Percentiles rank a stretch among this genome's conserved stretches.
Evolutionary conservation across 345 rosid genomes (phyloP).

Genomic region (Passiflora organensis): DNA sequence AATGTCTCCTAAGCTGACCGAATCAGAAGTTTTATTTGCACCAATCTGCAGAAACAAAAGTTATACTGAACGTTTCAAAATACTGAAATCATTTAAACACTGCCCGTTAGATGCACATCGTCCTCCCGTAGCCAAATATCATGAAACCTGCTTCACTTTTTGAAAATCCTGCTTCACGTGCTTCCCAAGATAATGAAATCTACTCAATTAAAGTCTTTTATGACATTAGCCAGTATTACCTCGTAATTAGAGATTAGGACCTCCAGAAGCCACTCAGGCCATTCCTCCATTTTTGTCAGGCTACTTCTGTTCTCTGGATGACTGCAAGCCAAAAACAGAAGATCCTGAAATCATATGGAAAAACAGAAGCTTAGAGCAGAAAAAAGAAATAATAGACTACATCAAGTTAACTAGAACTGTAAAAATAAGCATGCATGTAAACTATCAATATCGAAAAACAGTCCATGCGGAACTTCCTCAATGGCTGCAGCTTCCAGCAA

Average conservation of each 20-base stretch:
- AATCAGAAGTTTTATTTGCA: conserved; percentile 45
- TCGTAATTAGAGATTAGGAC: conserved; percentile 83
- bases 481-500: too few relatives aligned
- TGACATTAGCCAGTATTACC: conserved; percentile 37
- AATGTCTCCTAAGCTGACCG: conserved; percentile 57
- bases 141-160: too few relatives aligned
- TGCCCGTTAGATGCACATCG: neutral
- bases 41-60: conserved; percentile 60
- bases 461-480: too few relatives aligned
- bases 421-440: conserved; percentile 10
- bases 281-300: conserved; percentile 92
- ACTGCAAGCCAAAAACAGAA: conserved; percentile 99
- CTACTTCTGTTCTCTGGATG: conserved; percentile 92
- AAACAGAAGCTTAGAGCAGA: conserved; percentile 42
- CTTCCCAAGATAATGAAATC: conserved; percentile 6
- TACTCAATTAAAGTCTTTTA: conserved; percentile 7
- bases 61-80: conserved; percentile 5
- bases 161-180: too few relatives aligned
- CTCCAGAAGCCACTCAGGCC: conserved; percentile 99
- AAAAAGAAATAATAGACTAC: conserved; percentile 14
- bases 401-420: conserved; percentile 17
- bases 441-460: neutral
- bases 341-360: conserved; percentile 85
- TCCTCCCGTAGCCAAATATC: neutral
- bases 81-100: neutral